Conservation (phyloP, 345 rosid genomes). For the Eucalyptus viminalis region DNA sequence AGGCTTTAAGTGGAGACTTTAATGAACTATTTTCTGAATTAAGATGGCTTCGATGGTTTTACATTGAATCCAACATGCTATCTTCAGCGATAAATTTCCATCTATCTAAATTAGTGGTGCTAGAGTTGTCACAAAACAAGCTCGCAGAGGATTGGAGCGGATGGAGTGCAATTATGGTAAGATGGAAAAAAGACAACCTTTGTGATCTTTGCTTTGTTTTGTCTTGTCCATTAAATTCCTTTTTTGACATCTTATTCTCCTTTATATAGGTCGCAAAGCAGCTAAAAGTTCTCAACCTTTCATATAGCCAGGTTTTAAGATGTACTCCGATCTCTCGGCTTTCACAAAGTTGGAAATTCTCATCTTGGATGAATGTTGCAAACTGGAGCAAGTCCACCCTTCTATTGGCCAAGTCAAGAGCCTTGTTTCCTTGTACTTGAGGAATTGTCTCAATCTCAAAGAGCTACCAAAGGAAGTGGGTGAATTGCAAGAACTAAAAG, state of each 20-base stretch:
- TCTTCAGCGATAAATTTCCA: background rate
- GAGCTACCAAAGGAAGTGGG: background rate
- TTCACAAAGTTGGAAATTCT: background rate
- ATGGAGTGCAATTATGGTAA: background rate
- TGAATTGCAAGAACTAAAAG: background rate
- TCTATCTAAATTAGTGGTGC: background rate
- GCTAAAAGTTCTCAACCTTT: background rate
- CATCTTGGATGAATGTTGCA: background rate
- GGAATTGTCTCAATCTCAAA: background rate
- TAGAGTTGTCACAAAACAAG: background rate
- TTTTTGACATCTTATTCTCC: background rate
- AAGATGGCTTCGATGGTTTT: background rate
- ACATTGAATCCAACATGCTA: background rate
- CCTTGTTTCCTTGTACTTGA: background rate
- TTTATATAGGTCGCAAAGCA: background rate
- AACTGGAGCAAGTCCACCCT: background rate
- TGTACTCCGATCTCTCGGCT: background rate
- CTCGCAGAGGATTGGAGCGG: background rate
- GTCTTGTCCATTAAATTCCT: background rate
- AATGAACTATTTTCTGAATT: background rate
- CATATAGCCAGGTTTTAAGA: background rate
- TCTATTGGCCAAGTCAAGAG: background rate
- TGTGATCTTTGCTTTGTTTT: background rate
- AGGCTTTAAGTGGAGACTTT: background rate
- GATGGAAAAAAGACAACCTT: background rate